Evolutionary conservation across 192 early-diverging fungal genomes (phyloP).

Genomic region (Glomus cerebriforme): DNA sequence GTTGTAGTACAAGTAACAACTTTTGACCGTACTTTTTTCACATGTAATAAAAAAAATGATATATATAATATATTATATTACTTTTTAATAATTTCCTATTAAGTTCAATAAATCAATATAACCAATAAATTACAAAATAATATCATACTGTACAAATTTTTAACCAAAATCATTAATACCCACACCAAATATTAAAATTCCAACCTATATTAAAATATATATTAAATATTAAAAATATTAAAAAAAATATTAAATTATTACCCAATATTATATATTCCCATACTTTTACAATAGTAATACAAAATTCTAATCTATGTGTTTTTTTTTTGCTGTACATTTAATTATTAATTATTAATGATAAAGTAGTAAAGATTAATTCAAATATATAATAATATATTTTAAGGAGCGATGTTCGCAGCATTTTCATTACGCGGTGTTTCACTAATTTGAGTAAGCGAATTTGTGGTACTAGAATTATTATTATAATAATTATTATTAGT

Average conservation of each 20-base stretch:
- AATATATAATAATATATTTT: neutral
- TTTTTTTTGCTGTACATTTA: neutral
- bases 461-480: neutral
- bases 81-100: neutral
- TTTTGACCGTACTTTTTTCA: neutral
- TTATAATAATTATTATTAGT: neutral
- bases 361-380: neutral
- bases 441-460: neutral
- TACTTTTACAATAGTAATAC: neutral
- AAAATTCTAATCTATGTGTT: neutral
- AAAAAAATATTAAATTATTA: too few species aligned
- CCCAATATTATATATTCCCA: neutral
- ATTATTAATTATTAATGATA: neutral
- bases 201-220: too few species aligned
- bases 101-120: neutral
- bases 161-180: neutral
- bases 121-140: neutral
- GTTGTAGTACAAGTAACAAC: too few species aligned
- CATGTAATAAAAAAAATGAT: neutral
- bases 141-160: neutral
- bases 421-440: neutral
- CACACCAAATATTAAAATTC: too few species aligned
- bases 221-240: too few species aligned
- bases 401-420: neutral
- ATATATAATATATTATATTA: too few species aligned